phyloP scores from a whole-genome alignment of 2,329 filamentous ascomycete species.

The Neonectria sp. region DNA sequence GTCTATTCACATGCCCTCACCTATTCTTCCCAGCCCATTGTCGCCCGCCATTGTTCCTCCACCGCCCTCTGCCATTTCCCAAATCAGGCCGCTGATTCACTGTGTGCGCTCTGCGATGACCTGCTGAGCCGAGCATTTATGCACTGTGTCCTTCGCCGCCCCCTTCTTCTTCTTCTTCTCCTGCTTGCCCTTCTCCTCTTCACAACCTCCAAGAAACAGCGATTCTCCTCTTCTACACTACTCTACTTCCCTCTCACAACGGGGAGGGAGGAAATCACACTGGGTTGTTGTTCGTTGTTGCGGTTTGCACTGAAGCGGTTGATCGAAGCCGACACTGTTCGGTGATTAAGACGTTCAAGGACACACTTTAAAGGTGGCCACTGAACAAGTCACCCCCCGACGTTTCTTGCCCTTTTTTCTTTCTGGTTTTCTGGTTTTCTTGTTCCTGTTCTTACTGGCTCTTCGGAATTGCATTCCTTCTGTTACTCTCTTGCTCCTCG shows the following conservation, averaged over 20 bases:
- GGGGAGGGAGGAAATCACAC: neutral
- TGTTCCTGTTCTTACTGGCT: neutral
- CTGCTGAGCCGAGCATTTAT: neutral
- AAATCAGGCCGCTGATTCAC: neutral
- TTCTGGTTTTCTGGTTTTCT: neutral
- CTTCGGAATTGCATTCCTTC: neutral
- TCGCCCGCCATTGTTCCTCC: neutral
- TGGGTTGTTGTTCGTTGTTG: neutral
- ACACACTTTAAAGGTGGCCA: neutral
- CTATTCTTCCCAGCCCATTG: neutral
- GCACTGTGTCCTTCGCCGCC: neutral
- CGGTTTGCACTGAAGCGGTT: neutral
- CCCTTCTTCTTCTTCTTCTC: neutral
- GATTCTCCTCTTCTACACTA: neutral
- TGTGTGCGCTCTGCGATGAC: neutral
- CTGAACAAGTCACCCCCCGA: neutral
- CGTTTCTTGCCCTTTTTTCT: neutral
- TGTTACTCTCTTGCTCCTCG: neutral
- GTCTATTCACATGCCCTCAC: neutral
- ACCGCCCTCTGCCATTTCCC: neutral
- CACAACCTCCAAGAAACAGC: neutral
- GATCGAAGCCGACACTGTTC: neutral
- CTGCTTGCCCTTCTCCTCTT: conserved; percentile 7
- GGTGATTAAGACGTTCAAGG: neutral
- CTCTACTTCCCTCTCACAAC: neutral